Evolutionary conservation across 371 early-diverging fungal species (phyloP).

Genomic region (Mucor mucedo): DNA sequence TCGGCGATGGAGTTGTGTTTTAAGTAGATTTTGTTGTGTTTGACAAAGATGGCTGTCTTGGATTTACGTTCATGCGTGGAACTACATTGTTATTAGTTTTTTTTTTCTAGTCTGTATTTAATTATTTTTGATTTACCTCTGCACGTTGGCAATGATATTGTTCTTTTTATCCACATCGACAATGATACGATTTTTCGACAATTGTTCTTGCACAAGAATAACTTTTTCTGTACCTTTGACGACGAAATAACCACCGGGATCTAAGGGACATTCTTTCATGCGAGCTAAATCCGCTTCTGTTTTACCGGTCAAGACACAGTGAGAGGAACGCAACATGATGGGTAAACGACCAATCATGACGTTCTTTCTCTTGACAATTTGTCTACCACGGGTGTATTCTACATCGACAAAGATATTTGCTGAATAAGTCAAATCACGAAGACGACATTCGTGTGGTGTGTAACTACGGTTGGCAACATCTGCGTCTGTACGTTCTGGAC

Average conservation of each 20-base stretch:
- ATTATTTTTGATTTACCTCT: constrained; percentile 32
- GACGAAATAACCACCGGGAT: constrained; percentile 99
- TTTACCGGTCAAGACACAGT: constrained; percentile 87
- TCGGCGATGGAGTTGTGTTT: constrained; percentile 96
- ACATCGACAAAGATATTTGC: constrained; percentile 97
- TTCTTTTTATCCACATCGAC: constrained; percentile 94
- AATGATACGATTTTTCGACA: constrained; percentile 99
- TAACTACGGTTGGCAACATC: constrained; percentile 76
- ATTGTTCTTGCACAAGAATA: constrained; percentile 99
- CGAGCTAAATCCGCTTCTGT: constrained; percentile 81
- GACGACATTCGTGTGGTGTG: constrained; percentile 99
- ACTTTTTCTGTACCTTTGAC: constrained; percentile 99
- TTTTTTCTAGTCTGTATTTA: background rate
- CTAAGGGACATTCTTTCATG: constrained; percentile 97
- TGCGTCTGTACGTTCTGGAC: constrained; percentile 83
- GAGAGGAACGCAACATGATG: constrained; percentile 96
- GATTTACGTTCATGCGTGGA: constrained; percentile 98
- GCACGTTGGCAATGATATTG: constrained; percentile 63
- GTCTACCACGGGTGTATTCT: constrained; percentile 93
- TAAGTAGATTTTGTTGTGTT: constrained; percentile 85
- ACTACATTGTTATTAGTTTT: constrained; percentile 43
- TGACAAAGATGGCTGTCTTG: constrained; percentile 91
- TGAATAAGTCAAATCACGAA: constrained; percentile 98
- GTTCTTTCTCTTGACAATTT: constrained; percentile 85
- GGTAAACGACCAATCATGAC: constrained; percentile 98